Evolutionary conservation across 2,329 filamentous ascomycete genomes (phyloP).

Genomic region (Nemania diffusa): DNA sequence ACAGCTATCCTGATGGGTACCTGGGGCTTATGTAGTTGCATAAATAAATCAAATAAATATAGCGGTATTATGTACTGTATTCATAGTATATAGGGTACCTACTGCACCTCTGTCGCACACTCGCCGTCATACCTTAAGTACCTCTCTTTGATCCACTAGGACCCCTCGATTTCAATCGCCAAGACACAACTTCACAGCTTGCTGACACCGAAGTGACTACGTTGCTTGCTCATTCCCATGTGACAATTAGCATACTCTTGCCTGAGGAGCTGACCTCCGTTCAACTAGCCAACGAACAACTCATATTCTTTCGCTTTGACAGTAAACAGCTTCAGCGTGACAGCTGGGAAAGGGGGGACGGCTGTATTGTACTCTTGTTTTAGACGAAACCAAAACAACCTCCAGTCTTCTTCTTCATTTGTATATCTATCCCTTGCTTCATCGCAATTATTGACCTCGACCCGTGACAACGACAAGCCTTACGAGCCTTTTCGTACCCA

Average conservation of each 20-base stretch:
- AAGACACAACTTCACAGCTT: conserved; percentile 11
- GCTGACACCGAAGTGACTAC: not conserved
- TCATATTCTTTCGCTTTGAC: conserved; percentile 10
- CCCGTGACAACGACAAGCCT: conserved; percentile 1
- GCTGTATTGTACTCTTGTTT: not conserved
- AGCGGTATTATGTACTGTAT: too few relatives aligned
- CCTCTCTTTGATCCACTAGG: not conserved
- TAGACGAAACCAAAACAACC: not conserved
- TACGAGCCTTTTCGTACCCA: not conserved
- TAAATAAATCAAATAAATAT: too few relatives aligned
- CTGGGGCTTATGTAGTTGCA: not conserved
- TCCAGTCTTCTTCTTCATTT: not conserved
- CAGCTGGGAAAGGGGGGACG: not conserved
- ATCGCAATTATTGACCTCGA: not conserved
- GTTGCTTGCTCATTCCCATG: conserved; percentile 25
- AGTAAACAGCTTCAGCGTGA: conserved; percentile 15
- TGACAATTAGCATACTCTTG: conserved; percentile 29
- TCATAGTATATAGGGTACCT: too few relatives aligned
- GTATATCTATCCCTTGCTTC: conserved; percentile 10
- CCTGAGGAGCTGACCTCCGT: not conserved
- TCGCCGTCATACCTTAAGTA: conserved; percentile 1
- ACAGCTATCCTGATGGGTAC: not conserved
- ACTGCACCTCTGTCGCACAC: not conserved
- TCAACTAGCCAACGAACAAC: conserved; percentile 1
- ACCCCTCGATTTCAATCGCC: conserved; percentile 11